These are phyloP conservation scores for Chaetomium sp. DNA, from an alignment of 2,329 filamentous ascomycete genomes.

Conservation along the genomic window DNA sequence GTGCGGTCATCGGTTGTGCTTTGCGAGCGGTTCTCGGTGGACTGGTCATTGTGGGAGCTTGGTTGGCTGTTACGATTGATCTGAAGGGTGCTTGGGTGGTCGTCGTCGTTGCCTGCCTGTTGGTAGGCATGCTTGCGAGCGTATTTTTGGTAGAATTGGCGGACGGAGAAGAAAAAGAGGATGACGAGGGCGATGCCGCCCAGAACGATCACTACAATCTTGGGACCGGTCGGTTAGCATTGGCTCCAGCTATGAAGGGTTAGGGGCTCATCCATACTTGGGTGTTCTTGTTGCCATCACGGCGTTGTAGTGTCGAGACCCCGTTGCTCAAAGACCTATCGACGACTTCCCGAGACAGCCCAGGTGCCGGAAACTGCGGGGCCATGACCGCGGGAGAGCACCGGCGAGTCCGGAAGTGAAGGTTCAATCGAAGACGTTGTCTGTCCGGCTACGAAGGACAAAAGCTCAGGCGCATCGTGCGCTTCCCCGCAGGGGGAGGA, in stretches of 20 bases:
- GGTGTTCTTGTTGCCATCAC: neutral
- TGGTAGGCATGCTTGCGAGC: constrained; percentile 17
- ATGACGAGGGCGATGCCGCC: constrained; percentile 10
- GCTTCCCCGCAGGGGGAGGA: constrained; percentile 17
- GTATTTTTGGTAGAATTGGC: constrained; percentile 16
- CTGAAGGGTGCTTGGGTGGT: constrained; percentile 22
- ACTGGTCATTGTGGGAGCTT: constrained; percentile 29
- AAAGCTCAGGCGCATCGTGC: constrained; percentile 24
- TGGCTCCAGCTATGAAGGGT: neutral
- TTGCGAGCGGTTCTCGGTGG: constrained; percentile 22
- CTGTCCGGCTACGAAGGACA: constrained; percentile 21
- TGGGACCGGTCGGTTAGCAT: neutral
- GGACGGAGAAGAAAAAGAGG: constrained; percentile 10
- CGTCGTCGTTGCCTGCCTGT: constrained; percentile 21
- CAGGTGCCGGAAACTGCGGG: constrained; percentile 21
- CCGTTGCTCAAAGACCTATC: neutral
- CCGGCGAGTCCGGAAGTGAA: neutral
- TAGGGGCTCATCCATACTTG: constrained; percentile 8
- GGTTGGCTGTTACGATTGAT: constrained; percentile 23
- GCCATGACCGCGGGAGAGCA: constrained; percentile 21
- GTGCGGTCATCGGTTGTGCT: constrained; percentile 4
- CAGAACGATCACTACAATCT: constrained; percentile 24
- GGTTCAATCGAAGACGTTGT: constrained; percentile 1
- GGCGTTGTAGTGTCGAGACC: constrained; percentile 5
- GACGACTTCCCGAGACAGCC: constrained; percentile 6